Evolutionary conservation across 345 rosid genomes (phyloP), one percentile per base, ranked within the genome.

Genomic region (Arabidopsis arenosa): DNA sequence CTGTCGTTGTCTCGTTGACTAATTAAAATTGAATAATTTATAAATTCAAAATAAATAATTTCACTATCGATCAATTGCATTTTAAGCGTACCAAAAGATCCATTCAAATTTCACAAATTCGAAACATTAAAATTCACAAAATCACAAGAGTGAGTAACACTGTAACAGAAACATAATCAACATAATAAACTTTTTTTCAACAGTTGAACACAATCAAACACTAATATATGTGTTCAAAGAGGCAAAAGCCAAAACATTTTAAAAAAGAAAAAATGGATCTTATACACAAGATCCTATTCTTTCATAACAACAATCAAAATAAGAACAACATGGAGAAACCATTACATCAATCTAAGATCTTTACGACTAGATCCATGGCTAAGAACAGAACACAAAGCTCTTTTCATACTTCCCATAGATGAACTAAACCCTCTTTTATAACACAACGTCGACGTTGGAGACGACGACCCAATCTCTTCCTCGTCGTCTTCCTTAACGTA

Each of bases 381-480:
- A 5, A 82, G 77, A 56, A 82, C 76, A 63, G 84, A 74, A 71
- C 75, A 33, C 49, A 87, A 75, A 55, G 73, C 81, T 63, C 79
- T 83, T 85, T 83, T 86, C 84, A 86, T 67, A 44, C 77, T 83
- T 33, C 74, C 69, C 82, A 85, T 69, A 4, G 86, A 83, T 62
- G 74, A 77, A 56, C 83, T 72, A 73, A 78, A 79, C 37, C 88
- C 83, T 80, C 78, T 72, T 60, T 60, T 78, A 35, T 70, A 81
- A 69, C 87, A 72, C 78, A 78, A 30, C 12, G 81, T 82, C 9
- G 85, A 82, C 55, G 64, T 76, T 11, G 81, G 80, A 1, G 85
- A 69, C 40, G 68, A 71, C 7, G 47, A 57, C 39, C 61, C 13
- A 55, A 62, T 43, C 26, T 56, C 66, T 48, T 56, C 80, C 23